Conservation (phyloP, 805 yeast genomes). For the Candida oleophila region DNA sequence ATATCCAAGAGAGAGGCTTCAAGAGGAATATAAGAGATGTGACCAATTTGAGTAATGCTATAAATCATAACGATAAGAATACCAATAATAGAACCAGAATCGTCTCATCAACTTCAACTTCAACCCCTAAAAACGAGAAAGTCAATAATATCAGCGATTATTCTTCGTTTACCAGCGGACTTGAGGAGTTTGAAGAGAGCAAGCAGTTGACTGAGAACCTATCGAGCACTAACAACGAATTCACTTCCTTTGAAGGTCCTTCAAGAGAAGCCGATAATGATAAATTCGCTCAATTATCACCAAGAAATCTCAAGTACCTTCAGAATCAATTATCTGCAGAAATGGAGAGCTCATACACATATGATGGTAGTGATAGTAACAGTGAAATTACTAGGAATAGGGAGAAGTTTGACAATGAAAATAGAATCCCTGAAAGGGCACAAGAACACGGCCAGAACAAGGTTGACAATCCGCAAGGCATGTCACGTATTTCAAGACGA, state of each 20-base stretch:
- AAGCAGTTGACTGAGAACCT: slow-evolving; percentile 8
- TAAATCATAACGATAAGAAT: background rate
- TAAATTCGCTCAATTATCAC: background rate
- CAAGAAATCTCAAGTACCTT: background rate
- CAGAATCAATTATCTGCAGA: slow-evolving; percentile 4
- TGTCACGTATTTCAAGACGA: background rate
- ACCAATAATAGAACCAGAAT: slow-evolving; percentile 3
- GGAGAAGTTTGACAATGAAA: background rate
- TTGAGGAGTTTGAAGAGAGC: slow-evolving; percentile 14
- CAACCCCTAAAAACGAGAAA: slow-evolving; percentile 35
- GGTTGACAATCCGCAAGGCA: background rate
- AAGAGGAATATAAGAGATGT: slow-evolving; percentile 8
- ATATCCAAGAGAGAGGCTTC: slow-evolving; percentile 36
- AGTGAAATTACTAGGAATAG: background rate
- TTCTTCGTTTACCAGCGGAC: slow-evolving; percentile 34
- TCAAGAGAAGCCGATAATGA: background rate
- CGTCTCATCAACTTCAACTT: slow-evolving; percentile 30
- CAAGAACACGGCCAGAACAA: background rate
- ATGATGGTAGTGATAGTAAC: slow-evolving; percentile 24
- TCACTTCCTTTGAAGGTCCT: slow-evolving; percentile 11
- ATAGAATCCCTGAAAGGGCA: background rate
- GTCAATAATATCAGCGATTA: slow-evolving; percentile 16
- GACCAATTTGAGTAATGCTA: slow-evolving; percentile 2
- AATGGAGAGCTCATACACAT: slow-evolving; percentile 30
- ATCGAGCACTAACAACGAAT: slow-evolving; percentile 14